Conservation (phyloP, 768 basidiomycete species). For the Tulasnella calospora region DNA sequence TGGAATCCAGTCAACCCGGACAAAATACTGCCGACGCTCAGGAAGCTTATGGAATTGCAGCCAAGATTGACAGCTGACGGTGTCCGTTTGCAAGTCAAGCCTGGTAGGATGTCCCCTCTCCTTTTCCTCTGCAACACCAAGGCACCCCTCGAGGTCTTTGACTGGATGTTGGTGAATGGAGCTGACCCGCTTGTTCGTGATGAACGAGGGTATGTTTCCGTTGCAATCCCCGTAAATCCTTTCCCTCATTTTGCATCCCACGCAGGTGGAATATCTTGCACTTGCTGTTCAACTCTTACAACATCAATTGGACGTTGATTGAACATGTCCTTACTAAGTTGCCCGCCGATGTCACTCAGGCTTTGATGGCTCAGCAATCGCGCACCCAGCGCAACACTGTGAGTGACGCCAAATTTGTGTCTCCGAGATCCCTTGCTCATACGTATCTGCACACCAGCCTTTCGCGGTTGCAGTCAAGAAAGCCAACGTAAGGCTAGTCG, state of each 20-base stretch:
- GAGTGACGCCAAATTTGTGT: too few species aligned
- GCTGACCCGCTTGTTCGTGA: conserved; percentile 46
- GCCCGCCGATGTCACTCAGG: too few species aligned
- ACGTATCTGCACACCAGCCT: too few species aligned
- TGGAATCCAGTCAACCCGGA: background rate
- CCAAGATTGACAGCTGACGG: conserved; percentile 43
- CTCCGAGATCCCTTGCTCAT: too few species aligned
- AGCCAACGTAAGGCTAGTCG: conserved; percentile 35
- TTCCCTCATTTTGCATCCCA: background rate
- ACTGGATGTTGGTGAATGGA: conserved; percentile 49
- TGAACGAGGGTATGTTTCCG: conserved; percentile 42
- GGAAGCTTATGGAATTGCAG: conserved; percentile 44
- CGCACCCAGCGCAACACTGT: too few species aligned
- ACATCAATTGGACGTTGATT: conserved; percentile 34
- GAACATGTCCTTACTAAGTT: conserved; percentile 40
- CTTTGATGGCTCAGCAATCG: too few species aligned
- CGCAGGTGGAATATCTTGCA: conserved; percentile 52
- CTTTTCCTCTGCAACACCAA: conserved; percentile 41
- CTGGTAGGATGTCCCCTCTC: conserved; percentile 33
- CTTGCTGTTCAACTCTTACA: conserved; percentile 38
- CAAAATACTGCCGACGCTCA: conserved; percentile 34
- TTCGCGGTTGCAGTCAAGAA: conserved; percentile 40
- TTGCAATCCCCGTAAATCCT: background rate
- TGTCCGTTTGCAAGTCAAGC: conserved; percentile 47
- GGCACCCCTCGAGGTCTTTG: conserved; percentile 39